Percentiles rank a stretch among this genome's conserved stretches.
Conservation (phyloP, 805 yeast species). For the Wickerhamiella nectarea region DNA sequence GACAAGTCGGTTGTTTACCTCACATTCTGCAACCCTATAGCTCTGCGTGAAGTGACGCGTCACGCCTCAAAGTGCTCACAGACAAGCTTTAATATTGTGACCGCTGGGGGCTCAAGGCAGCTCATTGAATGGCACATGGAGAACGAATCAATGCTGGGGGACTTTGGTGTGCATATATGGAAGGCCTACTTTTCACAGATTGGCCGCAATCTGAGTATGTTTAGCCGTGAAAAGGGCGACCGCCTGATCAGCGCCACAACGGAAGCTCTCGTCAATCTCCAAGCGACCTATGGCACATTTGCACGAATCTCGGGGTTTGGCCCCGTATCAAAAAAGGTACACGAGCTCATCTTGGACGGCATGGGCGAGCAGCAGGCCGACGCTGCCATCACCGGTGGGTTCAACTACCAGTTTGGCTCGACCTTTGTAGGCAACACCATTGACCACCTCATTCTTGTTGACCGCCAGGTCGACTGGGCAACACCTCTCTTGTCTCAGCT, state of each 20-base stretch:
- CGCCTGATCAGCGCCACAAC: constrained; percentile 38
- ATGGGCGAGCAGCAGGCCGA: constrained; percentile 25
- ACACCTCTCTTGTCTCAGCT: constrained; percentile 64
- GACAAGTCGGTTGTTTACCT: constrained; percentile 19
- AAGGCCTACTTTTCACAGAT: constrained; percentile 27
- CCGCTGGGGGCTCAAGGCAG: constrained; percentile 11
- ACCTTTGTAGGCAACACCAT: constrained; percentile 24
- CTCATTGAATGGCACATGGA: constrained; percentile 20
- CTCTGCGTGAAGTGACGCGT: constrained; percentile 11
- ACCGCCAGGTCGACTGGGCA: constrained; percentile 59
- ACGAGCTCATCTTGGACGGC: constrained; percentile 27
- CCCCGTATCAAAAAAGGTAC: constrained; percentile 36
- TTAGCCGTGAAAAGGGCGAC: constrained; percentile 29
- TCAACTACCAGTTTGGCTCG: constrained; percentile 22
- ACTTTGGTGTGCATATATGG: constrained; percentile 33
- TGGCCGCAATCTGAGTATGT: constrained; percentile 27
- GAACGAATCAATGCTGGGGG: constrained; percentile 31
- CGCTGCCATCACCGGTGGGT: constrained; percentile 14
- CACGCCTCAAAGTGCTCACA: constrained; percentile 6
- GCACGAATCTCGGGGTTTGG: constrained; percentile 53
- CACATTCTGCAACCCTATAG: constrained; percentile 16
- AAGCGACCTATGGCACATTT: constrained; percentile 31
- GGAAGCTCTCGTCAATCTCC: constrained; percentile 35
- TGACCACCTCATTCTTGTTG: constrained; percentile 61
- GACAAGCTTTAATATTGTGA: background rate